Base-by-base conservation (phyloP, 805 yeast genomes). In the Peterozyma xylosa region DNA sequence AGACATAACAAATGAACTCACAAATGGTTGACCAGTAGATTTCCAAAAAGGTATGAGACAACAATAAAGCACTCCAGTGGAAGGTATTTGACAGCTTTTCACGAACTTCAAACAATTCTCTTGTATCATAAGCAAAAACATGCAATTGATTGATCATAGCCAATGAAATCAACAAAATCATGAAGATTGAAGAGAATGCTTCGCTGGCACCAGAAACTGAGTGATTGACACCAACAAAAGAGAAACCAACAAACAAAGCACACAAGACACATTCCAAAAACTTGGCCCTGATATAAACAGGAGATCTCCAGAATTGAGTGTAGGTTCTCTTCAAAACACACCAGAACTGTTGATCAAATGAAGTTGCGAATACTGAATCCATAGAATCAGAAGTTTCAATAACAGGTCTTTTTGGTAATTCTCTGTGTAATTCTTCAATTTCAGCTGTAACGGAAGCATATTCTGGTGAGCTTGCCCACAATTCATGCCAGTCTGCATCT, bases 181-280 rank as follows among this genome's bases (percentile, higher is more conserved):
- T 72, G 59, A 74, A 74, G 37, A 71, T 63, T 30, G 78, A 62
- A 45, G 73, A 70, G 68, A 74, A 67, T 48, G 73, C 68, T 59
- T 42, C 33, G 38, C 53, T 56, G 47, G 51, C 47, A 14, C 55
- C 55, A 2, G 50, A 43, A 11, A 49, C 15, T 9, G 51, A 30
- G 33, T 52, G 45, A 38, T 48, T 48, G 43, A 51, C 42, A 14
- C 48, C 50, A 33, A 41, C 52, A 44, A 54, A 54, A 5, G 80
- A 66, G 59, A 83, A 82, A 39, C 90, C 89, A 48, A 78, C 74
- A 57, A 81, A 80, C 17, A 82, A 53, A 35, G 82, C 74, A 38
- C 78, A 66, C 17, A 70, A 53, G 71, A 58, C 35, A 68, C 56
- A 50, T 64, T 62, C 51, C 52, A 69, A 61, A 33, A 64, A 43